Conservation (phyloP, 176 grass and related monocot species). For the Elymus sibiricus region DNA sequence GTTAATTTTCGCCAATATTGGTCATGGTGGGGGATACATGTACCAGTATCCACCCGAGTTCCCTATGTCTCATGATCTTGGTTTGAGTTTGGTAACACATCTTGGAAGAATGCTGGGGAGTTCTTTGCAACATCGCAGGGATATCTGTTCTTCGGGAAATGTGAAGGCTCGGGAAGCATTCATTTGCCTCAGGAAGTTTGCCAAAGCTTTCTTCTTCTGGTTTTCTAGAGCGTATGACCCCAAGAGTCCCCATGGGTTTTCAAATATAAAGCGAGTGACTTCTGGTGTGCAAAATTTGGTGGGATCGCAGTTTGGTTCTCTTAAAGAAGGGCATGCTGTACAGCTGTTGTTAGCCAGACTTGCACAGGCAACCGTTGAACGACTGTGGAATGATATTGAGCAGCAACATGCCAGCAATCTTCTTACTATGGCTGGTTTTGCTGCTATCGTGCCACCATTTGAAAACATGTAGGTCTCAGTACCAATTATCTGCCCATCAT, state of each 20-base stretch:
- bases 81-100: conserved; percentile 51
- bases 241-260: conserved; percentile 46
- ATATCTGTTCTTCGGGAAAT: conserved; percentile 62
- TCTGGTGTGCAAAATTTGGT: conserved; percentile 56
- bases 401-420: conserved; percentile 40
- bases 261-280: conserved; percentile 44
- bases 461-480: conserved; percentile 62
- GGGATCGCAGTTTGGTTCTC: conserved; percentile 47
- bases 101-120: conserved; percentile 52
- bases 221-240: conserved; percentile 53
- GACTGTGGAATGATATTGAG: conserved; percentile 57
- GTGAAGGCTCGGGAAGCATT: conserved; percentile 57
- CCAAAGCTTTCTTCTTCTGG: conserved; percentile 62
- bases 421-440: conserved; percentile 63
- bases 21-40: conserved; percentile 41
- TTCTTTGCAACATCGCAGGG: conserved; percentile 47
- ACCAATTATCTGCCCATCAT: neutral
- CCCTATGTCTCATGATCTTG: conserved; percentile 55
- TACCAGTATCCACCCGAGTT: conserved; percentile 55
- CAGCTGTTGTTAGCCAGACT: conserved; percentile 56
- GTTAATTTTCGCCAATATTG: conserved; percentile 49
- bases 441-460: conserved; percentile 49
- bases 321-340: conserved; percentile 48
- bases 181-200: conserved; percentile 62
- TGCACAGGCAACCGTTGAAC: conserved; percentile 47